These are phyloP conservation scores for Mycena maculata DNA, from an alignment of 768 basidiomycete species.

Conservation along the genomic window DNA sequence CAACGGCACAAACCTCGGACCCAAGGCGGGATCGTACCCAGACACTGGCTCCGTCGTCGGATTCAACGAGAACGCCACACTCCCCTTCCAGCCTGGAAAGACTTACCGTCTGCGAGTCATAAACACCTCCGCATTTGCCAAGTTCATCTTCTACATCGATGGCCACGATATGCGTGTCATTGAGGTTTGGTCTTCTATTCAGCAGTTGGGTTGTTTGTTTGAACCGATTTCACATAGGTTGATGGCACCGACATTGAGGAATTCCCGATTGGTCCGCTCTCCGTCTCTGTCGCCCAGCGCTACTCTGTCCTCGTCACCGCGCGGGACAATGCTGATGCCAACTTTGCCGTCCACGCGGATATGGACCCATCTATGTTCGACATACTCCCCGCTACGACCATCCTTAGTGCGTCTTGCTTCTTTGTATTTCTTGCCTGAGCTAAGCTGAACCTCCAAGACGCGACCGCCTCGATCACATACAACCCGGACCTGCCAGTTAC, in stretches of 20 bases:
- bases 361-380: constrained; percentile 95
- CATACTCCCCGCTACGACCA: constrained; percentile 71
- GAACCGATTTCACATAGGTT: constrained; percentile 37
- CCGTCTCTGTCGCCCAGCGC: constrained; percentile 89
- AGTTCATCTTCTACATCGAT: constrained; percentile 89
- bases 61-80: constrained; percentile 87
- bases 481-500: constrained; percentile 58
- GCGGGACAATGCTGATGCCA: constrained; percentile 81
- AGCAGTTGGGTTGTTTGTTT: background rate
- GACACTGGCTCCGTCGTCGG: constrained; percentile 68
- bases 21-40: constrained; percentile 61
- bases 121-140: constrained; percentile 80
- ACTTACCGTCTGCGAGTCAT: constrained; percentile 91
- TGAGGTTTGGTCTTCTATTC: constrained; percentile 48
- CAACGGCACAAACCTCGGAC: constrained; percentile 74
- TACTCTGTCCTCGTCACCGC: constrained; percentile 94
- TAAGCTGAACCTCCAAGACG: constrained; percentile 57
- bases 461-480: constrained; percentile 89
- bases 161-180: constrained; percentile 88
- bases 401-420: constrained; percentile 67
- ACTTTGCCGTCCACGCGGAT: constrained; percentile 91
- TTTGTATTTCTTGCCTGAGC: background rate
- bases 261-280: constrained; percentile 75
- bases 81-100: constrained; percentile 87
- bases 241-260: constrained; percentile 80